A percentile compares a stretch with the other conserved stretches of the same genome.
Evolutionary conservation across 805 yeast genomes (phyloP).

Genomic region (Sugiyamaella mastotermitis): DNA sequence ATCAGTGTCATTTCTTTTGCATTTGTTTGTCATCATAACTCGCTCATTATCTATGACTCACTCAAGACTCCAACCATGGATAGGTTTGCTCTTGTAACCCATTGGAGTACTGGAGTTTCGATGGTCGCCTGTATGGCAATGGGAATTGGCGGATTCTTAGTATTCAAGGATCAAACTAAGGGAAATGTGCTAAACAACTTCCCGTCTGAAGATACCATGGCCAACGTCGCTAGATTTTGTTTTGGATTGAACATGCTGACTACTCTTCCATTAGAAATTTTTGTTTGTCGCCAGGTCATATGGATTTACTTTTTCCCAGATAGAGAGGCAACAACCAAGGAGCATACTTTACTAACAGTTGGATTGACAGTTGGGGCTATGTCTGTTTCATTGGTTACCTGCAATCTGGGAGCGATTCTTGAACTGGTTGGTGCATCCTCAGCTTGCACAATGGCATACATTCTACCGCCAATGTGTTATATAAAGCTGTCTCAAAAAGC

Average conservation of each 20-base stretch:
- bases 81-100: slow-evolving; percentile 72
- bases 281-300: slow-evolving; percentile 85
- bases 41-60: slow-evolving; percentile 83
- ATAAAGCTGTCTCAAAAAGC: slow-evolving; percentile 51
- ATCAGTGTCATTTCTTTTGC: slow-evolving; percentile 94
- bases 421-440: slow-evolving; percentile 91
- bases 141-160: slow-evolving; percentile 73
- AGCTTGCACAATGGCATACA: slow-evolving; percentile 88
- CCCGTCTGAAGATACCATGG: slow-evolving; percentile 63
- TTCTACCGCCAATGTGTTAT: slow-evolving; percentile 81
- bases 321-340: slow-evolving; percentile 20
- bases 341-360: slow-evolving; percentile 63
- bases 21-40: slow-evolving; percentile 91
- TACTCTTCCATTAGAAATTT: slow-evolving; percentile 83
- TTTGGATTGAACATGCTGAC: slow-evolving; percentile 90
- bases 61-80: slow-evolving; percentile 68
- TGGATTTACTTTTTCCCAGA: slow-evolving; percentile 47
- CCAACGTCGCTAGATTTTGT: slow-evolving; percentile 82
- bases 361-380: slow-evolving; percentile 60
- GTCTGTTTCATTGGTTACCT: slow-evolving; percentile 70
- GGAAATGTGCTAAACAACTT: slow-evolving; percentile 89
- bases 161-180: slow-evolving; percentile 70
- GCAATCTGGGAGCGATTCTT: slow-evolving; percentile 82
- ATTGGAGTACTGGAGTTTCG: slow-evolving; percentile 74
- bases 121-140: slow-evolving; percentile 71